These are phyloP conservation scores for Picea sitchensis DNA, from an alignment of 75 land plant genomes.

Conservation along the genomic window DNA sequence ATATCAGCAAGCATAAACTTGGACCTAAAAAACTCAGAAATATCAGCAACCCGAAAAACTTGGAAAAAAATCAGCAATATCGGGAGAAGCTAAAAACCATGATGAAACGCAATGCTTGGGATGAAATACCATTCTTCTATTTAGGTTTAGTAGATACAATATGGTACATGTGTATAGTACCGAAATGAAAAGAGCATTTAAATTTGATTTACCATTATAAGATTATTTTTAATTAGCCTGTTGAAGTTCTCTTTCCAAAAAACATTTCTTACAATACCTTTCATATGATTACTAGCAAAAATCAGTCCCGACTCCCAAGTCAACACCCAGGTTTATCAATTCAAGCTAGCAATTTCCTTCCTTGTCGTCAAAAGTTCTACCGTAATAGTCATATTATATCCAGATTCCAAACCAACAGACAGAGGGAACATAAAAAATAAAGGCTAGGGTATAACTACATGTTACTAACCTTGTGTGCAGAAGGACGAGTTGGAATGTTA, in stretches of 20 bases:
- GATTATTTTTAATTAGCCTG: neutral
- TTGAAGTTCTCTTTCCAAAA: neutral
- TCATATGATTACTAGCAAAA: neutral
- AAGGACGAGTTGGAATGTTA: conserved; percentile 35
- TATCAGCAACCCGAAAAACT: too few relatives aligned
- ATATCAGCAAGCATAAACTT: too few relatives aligned
- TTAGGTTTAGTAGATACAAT: neutral
- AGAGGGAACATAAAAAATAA: neutral
- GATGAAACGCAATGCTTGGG: neutral
- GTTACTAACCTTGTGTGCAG: conserved; percentile 28
- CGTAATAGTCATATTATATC: neutral
- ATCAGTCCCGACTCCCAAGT: neutral
- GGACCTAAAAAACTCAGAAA: too few relatives aligned
- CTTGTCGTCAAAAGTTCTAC: neutral
- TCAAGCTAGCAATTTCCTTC: neutral
- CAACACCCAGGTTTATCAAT: neutral
- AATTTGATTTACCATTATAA: too few relatives aligned
- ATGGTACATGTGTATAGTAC: neutral
- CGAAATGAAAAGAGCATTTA: too few relatives aligned
- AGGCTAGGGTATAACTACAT: neutral
- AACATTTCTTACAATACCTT: neutral
- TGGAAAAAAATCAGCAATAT: too few relatives aligned
- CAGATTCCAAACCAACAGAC: neutral
- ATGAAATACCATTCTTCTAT: neutral
- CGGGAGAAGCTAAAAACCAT: neutral